Percentiles rank a stretch among this genome's conserved stretches.
These are phyloP conservation scores for Mortierella sp. DNA, from an alignment of 371 early-diverging fungal species.

Conservation along the genomic window DNA sequence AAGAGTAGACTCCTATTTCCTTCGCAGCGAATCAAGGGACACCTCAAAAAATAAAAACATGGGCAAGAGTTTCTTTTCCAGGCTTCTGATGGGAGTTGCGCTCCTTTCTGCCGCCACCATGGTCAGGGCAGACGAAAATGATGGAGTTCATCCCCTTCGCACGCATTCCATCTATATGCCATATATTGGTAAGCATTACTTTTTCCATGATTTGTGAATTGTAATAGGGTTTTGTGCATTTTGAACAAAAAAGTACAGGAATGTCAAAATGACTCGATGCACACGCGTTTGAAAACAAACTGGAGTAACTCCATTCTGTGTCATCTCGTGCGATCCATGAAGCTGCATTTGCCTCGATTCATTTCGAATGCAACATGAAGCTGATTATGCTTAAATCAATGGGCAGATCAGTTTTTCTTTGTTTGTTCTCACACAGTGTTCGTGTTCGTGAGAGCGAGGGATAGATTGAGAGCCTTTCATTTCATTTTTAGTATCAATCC, in stretches of 20 bases:
- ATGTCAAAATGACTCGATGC: too few relatives aligned
- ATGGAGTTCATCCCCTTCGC: slow-evolving; percentile 61
- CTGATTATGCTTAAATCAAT: too few relatives aligned
- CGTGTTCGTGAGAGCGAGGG: too few relatives aligned
- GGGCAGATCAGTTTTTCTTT: background rate
- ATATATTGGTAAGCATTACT: slow-evolving; percentile 69
- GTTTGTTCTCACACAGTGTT: too few relatives aligned
- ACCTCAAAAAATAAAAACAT: slow-evolving; percentile 2
- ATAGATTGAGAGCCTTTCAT: too few relatives aligned
- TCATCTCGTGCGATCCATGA: background rate
- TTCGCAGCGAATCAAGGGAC: background rate
- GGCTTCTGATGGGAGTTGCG: slow-evolving; percentile 34
- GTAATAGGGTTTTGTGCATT: background rate
- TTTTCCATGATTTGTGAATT: background rate
- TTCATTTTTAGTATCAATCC: too few relatives aligned
- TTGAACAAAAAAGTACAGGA: background rate
- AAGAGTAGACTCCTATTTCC: background rate
- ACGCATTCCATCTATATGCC: slow-evolving; percentile 79
- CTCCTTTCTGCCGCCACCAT: slow-evolving; percentile 12
- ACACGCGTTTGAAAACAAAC: too few relatives aligned
- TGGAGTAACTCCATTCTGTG: background rate
- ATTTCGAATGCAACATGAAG: too few relatives aligned
- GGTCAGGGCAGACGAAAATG: slow-evolving; percentile 17
- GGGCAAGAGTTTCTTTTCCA: slow-evolving; percentile 20
- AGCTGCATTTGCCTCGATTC: too few relatives aligned